Evolutionary conservation across 1,139 yeast species (phyloP).

Genomic region (Suhomyces bribrorum): DNA sequence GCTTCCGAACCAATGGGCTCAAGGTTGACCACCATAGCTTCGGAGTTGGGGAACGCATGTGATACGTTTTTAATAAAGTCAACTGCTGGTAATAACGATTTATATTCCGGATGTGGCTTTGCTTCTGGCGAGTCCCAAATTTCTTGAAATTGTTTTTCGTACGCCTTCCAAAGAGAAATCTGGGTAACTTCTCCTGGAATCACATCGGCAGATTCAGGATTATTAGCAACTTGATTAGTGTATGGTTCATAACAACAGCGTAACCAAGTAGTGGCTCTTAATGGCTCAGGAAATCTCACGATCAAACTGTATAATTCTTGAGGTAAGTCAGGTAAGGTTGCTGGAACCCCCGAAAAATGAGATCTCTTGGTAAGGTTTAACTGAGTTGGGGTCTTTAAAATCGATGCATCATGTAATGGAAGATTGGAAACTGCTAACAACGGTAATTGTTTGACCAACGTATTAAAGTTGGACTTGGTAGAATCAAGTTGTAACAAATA

Average conservation of each 20-base stretch:
- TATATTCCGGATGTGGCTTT: slow-evolving; percentile 45
- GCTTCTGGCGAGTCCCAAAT: slow-evolving; percentile 28
- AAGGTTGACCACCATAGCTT: slow-evolving; percentile 83
- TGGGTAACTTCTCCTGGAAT: slow-evolving; percentile 84
- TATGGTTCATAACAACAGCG: slow-evolving; percentile 83
- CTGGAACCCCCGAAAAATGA: slow-evolving; percentile 50
- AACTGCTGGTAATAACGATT: slow-evolving; percentile 84
- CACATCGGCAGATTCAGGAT: slow-evolving; percentile 20
- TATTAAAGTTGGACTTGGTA: slow-evolving; percentile 42
- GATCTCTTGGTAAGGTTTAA: slow-evolving; percentile 38
- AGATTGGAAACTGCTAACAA: slow-evolving; percentile 49
- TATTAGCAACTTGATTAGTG: slow-evolving; percentile 27
- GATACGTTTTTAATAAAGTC: slow-evolving; percentile 94
- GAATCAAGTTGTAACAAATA: slow-evolving; percentile 34
- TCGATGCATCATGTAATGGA: slow-evolving; percentile 20
- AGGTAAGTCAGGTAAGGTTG: slow-evolving; percentile 58
- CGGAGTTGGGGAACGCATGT: slow-evolving; percentile 85
- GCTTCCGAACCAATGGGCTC: slow-evolving; percentile 51
- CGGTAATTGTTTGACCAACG: slow-evolving; percentile 60
- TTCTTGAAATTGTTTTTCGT: slow-evolving; percentile 75
- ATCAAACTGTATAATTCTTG: slow-evolving; percentile 61
- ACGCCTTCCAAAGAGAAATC: slow-evolving; percentile 92
- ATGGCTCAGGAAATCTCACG: slow-evolving; percentile 74
- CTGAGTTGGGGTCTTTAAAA: slow-evolving; percentile 24
- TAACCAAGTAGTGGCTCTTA: slow-evolving; percentile 93